phyloP scores from a whole-genome alignment of 176 grass and related monocot species.

The Zoysia japonica region DNA sequence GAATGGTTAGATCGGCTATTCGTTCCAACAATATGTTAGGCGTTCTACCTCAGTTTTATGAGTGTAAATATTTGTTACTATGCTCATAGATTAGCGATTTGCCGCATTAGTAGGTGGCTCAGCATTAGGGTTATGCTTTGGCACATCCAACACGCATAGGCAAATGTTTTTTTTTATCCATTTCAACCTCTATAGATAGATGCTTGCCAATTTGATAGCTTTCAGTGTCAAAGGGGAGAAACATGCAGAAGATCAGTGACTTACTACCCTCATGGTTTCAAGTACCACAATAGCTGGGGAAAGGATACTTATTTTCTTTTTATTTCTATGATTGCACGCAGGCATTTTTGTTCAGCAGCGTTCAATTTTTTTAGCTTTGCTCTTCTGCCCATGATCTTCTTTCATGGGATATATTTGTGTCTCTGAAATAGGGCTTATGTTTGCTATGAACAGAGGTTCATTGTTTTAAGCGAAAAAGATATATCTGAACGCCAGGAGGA shows the following conservation, averaged over 20 bases:
- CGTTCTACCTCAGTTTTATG: neutral
- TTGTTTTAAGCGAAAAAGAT: conserved; percentile 61
- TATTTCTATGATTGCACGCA: neutral
- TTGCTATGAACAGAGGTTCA: conserved; percentile 62
- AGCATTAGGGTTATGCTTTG: neutral
- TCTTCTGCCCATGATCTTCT: neutral
- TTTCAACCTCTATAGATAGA: conserved; percentile 7
- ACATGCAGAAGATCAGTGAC: neutral
- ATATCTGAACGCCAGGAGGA: conserved; percentile 62
- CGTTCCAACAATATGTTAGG: neutral
- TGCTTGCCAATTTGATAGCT: neutral
- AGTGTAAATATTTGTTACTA: neutral
- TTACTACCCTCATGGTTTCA: neutral
- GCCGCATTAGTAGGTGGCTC: neutral
- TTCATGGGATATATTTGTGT: neutral
- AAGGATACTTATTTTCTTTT: conserved; percentile 15
- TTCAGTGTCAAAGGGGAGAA: neutral
- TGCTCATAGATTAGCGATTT: neutral
- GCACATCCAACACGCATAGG: neutral
- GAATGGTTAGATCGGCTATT: neutral
- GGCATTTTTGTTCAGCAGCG: conserved; percentile 5
- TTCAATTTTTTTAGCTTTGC: neutral
- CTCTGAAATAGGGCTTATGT: conserved; percentile 28
- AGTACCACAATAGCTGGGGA: neutral
- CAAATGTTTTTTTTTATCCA: neutral